phyloP scores from a whole-genome alignment of 2,329 filamentous ascomycete genomes.

The Gnomoniopsis sp. region DNA sequence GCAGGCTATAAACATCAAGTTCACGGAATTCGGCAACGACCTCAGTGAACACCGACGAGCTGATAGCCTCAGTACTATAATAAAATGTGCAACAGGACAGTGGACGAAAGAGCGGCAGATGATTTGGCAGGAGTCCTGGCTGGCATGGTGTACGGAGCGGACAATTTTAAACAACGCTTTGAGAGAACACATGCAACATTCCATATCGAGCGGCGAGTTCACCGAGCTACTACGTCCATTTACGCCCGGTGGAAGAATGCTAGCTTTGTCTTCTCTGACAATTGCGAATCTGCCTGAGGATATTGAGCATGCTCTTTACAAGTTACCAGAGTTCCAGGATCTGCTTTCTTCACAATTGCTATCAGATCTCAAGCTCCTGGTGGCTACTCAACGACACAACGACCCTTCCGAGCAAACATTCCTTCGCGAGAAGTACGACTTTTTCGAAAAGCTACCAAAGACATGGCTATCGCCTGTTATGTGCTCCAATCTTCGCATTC shows the following conservation, averaged over 20 bases:
- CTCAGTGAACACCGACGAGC: not conserved
- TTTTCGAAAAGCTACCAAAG: constrained; percentile 20
- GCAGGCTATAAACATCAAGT: constrained; percentile 5
- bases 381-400: not conserved
- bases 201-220: not conserved
- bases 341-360: not conserved
- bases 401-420: not conserved
- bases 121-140: not conserved
- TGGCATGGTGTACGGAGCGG: not conserved
- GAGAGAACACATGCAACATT: not conserved
- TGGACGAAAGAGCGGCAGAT: not conserved
- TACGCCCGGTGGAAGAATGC: not conserved
- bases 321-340: not conserved
- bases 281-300: constrained; percentile 7
- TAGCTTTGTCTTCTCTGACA: constrained; percentile 1
- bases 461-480: constrained; percentile 23
- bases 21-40: not conserved
- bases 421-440: constrained; percentile 16
- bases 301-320: not conserved
- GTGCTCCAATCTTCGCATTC: constrained; percentile 26
- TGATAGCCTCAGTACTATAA: not conserved
- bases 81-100: not conserved
- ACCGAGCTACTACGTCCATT: not conserved
- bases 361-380: not conserved
- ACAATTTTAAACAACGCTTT: not conserved